These are phyloP conservation scores for Lippia alba DNA, from an alignment of 305 asterid species.

Conservation along the genomic window DNA sequence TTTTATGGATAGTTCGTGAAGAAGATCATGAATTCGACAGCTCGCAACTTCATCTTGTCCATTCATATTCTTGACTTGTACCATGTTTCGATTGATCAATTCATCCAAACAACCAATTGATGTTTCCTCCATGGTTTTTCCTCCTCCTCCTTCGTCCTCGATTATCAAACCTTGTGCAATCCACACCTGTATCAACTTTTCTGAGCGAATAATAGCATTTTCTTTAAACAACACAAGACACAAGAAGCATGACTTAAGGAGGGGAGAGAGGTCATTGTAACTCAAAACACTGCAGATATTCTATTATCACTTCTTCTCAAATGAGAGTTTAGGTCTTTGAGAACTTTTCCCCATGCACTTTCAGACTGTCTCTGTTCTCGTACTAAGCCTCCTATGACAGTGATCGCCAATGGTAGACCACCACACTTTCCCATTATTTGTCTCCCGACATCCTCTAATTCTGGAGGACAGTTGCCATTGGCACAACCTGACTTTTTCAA, in stretches of 20 bases:
- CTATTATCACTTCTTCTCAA: not conserved
- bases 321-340: not conserved
- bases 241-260: slow-evolving; percentile 10
- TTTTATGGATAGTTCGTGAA: slow-evolving; percentile 19
- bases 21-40: slow-evolving; percentile 19
- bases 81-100: slow-evolving; percentile 20
- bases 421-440: too few species aligned
- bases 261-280: slow-evolving; percentile 9
- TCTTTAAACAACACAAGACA: slow-evolving; percentile 7
- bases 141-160: not conserved
- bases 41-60: not conserved
- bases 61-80: slow-evolving; percentile 10
- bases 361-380: too few species aligned
- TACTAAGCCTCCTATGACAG: too few species aligned
- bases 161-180: slow-evolving; percentile 19
- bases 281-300: not conserved
- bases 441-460: too few species aligned
- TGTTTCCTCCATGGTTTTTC: slow-evolving; percentile 19
- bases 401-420: too few species aligned
- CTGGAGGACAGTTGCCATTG: too few species aligned
- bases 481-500: too few species aligned
- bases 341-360: not conserved
- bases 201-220: not conserved
- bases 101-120: slow-evolving; percentile 27
- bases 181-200: slow-evolving; percentile 19